Conservation (phyloP, 1,284 basidiomycete species). For the Moesziomyces aphidis region DNA sequence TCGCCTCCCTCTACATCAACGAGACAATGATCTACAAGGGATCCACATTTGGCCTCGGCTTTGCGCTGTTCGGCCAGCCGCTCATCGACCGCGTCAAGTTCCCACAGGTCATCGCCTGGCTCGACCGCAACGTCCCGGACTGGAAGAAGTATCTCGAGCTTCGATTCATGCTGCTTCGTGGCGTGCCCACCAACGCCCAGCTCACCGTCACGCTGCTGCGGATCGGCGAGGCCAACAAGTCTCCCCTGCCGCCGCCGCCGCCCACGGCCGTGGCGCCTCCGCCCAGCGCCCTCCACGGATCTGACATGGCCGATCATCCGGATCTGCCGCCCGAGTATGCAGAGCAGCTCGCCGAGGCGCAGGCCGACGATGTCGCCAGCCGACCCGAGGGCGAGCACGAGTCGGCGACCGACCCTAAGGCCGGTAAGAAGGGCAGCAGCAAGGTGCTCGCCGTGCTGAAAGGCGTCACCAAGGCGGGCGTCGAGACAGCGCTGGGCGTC, state of each 20-base stretch:
- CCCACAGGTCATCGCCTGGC: constrained; percentile 63
- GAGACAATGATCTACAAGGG: constrained; percentile 70
- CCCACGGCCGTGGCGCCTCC: constrained; percentile 53
- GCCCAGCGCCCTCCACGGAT: constrained; percentile 32
- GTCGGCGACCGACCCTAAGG: constrained; percentile 36
- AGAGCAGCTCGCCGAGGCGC: constrained; percentile 51
- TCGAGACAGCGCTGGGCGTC: constrained; percentile 61
- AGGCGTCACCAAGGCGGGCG: constrained; percentile 58
- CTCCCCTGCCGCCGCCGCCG: constrained; percentile 71
- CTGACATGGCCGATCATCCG: constrained; percentile 42
- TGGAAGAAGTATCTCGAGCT: constrained; percentile 69
- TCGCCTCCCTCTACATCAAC: constrained; percentile 70
- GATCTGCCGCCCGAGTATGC: constrained; percentile 59
- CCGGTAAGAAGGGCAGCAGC: constrained; percentile 42
- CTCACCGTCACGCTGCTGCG: constrained; percentile 72
- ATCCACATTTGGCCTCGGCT: constrained; percentile 71
- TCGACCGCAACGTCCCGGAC: constrained; percentile 71
- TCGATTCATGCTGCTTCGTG: constrained; percentile 69
- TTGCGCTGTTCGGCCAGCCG: constrained; percentile 73
- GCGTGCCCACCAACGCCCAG: constrained; percentile 74
- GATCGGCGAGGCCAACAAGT: constrained; percentile 70
- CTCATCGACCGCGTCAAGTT: constrained; percentile 68
- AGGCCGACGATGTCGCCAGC: constrained; percentile 42
- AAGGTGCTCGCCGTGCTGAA: constrained; percentile 59
- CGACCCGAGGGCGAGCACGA: constrained; percentile 47